These are phyloP conservation scores for Nidularia sp. DNA, from an alignment of 768 basidiomycete species.

Conservation along the genomic window DNA sequence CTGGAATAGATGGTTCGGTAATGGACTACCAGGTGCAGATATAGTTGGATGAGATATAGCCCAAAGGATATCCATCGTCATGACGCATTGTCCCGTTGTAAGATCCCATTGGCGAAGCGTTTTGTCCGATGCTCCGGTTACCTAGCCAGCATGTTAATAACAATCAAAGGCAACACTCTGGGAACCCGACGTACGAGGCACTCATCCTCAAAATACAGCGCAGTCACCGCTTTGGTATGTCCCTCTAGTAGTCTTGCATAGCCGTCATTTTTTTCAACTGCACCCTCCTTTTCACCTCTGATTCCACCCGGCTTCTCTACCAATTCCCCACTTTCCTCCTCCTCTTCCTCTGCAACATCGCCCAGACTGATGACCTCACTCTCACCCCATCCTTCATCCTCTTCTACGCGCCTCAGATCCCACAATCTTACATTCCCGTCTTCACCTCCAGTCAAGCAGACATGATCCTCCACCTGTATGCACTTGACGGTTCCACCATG, in stretches of 20 bases:
- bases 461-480: slow-evolving; percentile 86
- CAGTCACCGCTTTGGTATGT: slow-evolving; percentile 89
- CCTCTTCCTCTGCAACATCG: slow-evolving; percentile 64
- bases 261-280: slow-evolving; percentile 43
- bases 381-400: slow-evolving; percentile 59
- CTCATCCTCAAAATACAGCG: slow-evolving; percentile 93
- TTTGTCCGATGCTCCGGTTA: slow-evolving; percentile 97
- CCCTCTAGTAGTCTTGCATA: slow-evolving; percentile 82
- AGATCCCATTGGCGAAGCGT: slow-evolving; percentile 99
- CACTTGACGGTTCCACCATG: slow-evolving; percentile 82
- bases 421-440: slow-evolving; percentile 86
- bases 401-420: slow-evolving; percentile 85
- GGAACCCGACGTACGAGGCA: slow-evolving; percentile 61
- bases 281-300: slow-evolving; percentile 28
- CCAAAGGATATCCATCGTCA: slow-evolving; percentile 99
- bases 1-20: slow-evolving; percentile 45
- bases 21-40: slow-evolving; percentile 29
- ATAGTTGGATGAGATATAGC: slow-evolving; percentile 88
- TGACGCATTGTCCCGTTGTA: slow-evolving; percentile 93
- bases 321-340: slow-evolving; percentile 33
- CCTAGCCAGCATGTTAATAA: slow-evolving; percentile 41
- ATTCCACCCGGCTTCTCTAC: slow-evolving; percentile 35
- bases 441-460: slow-evolving; percentile 87
- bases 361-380: slow-evolving; percentile 54
- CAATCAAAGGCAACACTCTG: not conserved